Evolutionary conservation across 768 basidiomycete species (phyloP).

Genomic region (Pisolithus tinctorius): DNA sequence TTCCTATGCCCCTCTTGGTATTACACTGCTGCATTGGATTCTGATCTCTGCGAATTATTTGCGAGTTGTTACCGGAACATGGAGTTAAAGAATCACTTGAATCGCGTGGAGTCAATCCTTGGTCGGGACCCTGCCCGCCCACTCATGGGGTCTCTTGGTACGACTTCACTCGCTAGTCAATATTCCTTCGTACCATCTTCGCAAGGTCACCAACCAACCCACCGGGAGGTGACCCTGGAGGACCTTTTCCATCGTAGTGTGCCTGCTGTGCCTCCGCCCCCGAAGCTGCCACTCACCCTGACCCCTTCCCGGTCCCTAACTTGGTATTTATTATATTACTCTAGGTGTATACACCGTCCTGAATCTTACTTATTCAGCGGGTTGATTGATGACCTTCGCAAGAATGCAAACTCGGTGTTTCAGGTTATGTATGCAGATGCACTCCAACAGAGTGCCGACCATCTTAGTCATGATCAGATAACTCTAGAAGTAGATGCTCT

Average conservation of each 20-base stretch:
- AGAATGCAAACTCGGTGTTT: conserved; percentile 1
- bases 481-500: not conserved
- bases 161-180: conserved; percentile 1
- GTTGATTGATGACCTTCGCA: not conserved
- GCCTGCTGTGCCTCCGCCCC: not conserved
- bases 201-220: not conserved
- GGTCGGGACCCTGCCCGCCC: not conserved
- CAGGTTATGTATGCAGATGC: conserved; percentile 4
- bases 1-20: conserved; percentile 1
- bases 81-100: conserved; percentile 6
- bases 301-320: not conserved
- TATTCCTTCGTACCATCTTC: not conserved
- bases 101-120: conserved; percentile 9
- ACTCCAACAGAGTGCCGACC: conserved; percentile 4
- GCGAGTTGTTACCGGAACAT: conserved; percentile 12
- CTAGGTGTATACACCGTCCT: no score
- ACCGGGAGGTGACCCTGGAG: not conserved
- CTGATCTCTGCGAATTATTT: conserved; percentile 2
- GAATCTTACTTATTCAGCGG: not conserved
- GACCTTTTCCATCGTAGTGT: conserved; percentile 2
- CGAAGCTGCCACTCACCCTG: not conserved
- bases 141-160: not conserved
- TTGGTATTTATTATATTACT: no score
- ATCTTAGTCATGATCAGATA: conserved; percentile 3
- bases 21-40: not conserved